phyloP scores from a whole-genome alignment of 164 flowering plant genomes.

The Nymphaea thermarum region DNA sequence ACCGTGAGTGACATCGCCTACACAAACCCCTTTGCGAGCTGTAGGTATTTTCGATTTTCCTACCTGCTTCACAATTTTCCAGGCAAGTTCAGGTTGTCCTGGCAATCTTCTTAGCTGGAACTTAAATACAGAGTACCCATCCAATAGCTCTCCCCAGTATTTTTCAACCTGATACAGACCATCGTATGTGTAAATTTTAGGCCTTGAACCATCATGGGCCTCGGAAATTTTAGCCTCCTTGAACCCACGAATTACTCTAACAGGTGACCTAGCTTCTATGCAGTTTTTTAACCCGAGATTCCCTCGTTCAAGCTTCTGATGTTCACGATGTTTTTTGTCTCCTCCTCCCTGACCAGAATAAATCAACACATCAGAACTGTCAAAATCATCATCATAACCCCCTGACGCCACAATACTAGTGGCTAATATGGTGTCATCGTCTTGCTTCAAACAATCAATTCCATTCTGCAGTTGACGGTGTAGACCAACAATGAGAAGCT shows the following conservation, averaged over 20 bases:
- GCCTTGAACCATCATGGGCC: slow-evolving; percentile 15
- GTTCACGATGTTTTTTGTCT: slow-evolving; percentile 15
- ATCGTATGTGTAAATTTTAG: slow-evolving; percentile 39
- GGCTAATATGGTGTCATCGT: slow-evolving; percentile 25
- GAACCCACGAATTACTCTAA: slow-evolving; percentile 57
- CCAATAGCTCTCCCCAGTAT: slow-evolving; percentile 30
- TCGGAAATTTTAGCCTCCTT: slow-evolving; percentile 13
- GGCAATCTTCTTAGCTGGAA: slow-evolving; percentile 44
- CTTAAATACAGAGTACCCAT: slow-evolving; percentile 42
- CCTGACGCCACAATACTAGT: slow-evolving; percentile 78
- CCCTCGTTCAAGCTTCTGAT: slow-evolving; percentile 1
- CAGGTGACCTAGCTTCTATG: slow-evolving; percentile 25
- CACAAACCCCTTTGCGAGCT: slow-evolving; percentile 35
- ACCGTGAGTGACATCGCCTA: slow-evolving; percentile 42
- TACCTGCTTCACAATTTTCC: slow-evolving; percentile 22
- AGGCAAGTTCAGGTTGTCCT: slow-evolving; percentile 59
- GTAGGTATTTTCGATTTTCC: slow-evolving; percentile 28
- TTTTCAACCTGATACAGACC: slow-evolving; percentile 49
- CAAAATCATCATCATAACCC: slow-evolving; percentile 52
- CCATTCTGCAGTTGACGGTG: slow-evolving; percentile 64
- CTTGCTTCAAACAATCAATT: slow-evolving; percentile 50
- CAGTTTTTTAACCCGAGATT: not conserved
- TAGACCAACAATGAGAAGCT: slow-evolving; percentile 68
- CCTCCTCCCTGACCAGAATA: slow-evolving; percentile 71
- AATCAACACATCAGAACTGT: slow-evolving; percentile 31